Conservation (phyloP, 2,329 filamentous ascomycete genomes). For the Ceratocystis cubensis region DNA sequence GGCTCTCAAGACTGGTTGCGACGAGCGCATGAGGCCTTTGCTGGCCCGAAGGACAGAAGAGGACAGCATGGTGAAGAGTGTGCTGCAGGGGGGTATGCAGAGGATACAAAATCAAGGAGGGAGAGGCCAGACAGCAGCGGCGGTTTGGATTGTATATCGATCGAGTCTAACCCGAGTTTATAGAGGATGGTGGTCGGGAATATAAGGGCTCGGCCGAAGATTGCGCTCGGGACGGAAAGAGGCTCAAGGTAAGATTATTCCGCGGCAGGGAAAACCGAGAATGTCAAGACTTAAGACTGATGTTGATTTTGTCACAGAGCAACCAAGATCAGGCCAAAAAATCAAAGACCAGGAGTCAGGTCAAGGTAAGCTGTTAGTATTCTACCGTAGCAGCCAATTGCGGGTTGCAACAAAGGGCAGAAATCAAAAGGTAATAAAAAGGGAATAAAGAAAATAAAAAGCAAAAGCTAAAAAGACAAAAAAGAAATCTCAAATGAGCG, state of each 20-base stretch:
- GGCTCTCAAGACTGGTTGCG: slow-evolving; percentile 36
- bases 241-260: background rate
- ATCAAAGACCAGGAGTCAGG: background rate
- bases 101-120: background rate
- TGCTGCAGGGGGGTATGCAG: background rate
- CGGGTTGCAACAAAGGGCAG: background rate
- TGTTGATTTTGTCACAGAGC: background rate
- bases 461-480: background rate
- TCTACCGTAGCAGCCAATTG: background rate
- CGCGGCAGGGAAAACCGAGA: background rate
- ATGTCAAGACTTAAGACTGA: background rate
- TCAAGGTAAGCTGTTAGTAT: background rate
- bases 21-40: slow-evolving; percentile 46
- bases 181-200: slow-evolving; percentile 13
- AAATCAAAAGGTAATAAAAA: slow-evolving; percentile 11
- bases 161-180: background rate
- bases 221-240: slow-evolving; percentile 15
- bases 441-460: slow-evolving; percentile 5
- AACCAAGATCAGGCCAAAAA: background rate
- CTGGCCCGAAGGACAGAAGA: slow-evolving; percentile 33
- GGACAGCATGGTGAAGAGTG: slow-evolving; percentile 18
- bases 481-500: slow-evolving; percentile 17
- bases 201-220: slow-evolving; percentile 20
- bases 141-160: background rate
- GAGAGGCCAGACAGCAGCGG: background rate